Conservation (phyloP, 2,329 filamentous ascomycete species). For the Aspergillus candidus region DNA sequence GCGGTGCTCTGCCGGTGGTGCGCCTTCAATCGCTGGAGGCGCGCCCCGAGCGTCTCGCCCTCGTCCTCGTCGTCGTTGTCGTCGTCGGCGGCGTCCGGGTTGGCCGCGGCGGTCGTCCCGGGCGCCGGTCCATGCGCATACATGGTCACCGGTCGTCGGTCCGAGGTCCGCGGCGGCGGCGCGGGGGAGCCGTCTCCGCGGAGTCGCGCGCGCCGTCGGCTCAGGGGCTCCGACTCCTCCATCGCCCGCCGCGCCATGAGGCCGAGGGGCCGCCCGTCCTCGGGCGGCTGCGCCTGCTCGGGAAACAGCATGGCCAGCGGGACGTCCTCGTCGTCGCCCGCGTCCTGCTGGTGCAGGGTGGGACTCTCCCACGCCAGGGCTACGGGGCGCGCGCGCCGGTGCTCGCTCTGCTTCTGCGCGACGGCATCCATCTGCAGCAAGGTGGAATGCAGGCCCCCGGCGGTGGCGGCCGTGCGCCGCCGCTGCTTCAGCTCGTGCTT, state of each 20-base stretch:
- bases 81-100: constrained; percentile 19
- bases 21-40: constrained; percentile 35
- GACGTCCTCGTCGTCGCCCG: constrained; percentile 72
- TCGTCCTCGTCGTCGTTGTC: constrained; percentile 36
- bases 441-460: constrained; percentile 83
- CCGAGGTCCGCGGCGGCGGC: constrained; percentile 22
- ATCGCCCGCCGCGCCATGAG: constrained; percentile 64
- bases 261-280: constrained; percentile 39
- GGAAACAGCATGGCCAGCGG: constrained; percentile 77
- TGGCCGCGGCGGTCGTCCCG: constrained; percentile 14
- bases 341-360: constrained; percentile 36
- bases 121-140: constrained; percentile 25
- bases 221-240: constrained; percentile 89
- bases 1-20: constrained; percentile 27
- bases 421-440: constrained; percentile 86
- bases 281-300: constrained; percentile 27
- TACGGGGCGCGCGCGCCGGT: constrained; percentile 64
- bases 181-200: constrained; percentile 50
- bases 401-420: constrained; percentile 72
- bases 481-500: constrained; percentile 83
- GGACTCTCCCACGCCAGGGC: constrained; percentile 81
- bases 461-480: constrained; percentile 61
- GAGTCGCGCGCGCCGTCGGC: constrained; percentile 67
- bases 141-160: constrained; percentile 31
- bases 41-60: constrained; percentile 42